Evolutionary conservation across 352 stramenopile genomes (phyloP).

Genomic region (Phytophthora niederhauseri): DNA sequence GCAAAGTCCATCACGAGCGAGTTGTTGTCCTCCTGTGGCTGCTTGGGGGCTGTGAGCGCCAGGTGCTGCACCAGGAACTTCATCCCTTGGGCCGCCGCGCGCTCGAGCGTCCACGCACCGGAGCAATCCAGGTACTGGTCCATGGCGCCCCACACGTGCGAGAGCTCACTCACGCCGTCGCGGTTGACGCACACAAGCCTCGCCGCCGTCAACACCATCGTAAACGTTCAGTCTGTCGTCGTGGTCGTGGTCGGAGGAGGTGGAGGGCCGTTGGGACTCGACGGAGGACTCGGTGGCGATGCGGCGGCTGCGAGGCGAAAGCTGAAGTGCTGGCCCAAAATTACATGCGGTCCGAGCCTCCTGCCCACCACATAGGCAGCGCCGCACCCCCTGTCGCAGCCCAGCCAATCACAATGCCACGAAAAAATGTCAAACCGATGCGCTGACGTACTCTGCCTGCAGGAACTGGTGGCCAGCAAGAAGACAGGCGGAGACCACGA

Average conservation of each 20-base stretch:
- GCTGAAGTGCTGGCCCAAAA: constrained; percentile 17
- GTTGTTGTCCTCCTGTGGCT: constrained; percentile 32
- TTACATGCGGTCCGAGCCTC: background rate
- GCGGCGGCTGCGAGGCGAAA: constrained; percentile 26
- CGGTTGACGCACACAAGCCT: constrained; percentile 50
- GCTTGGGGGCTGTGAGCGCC: constrained; percentile 39
- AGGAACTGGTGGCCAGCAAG: constrained; percentile 9
- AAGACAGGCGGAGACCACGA: constrained; percentile 11
- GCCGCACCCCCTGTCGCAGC: constrained; percentile 28
- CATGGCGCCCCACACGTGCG: constrained; percentile 59
- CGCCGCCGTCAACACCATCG: constrained; percentile 63
- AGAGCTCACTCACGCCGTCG: constrained; percentile 55
- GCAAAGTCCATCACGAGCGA: constrained; percentile 81
- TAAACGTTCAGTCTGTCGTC: constrained; percentile 15
- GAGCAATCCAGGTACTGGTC: constrained; percentile 65
- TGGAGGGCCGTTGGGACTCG: background rate
- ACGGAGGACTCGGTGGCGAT: constrained; percentile 13
- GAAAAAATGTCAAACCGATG: constrained; percentile 2
- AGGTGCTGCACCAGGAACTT: constrained; percentile 78
- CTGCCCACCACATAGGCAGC: constrained; percentile 2
- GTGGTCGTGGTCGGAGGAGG: constrained; percentile 9
- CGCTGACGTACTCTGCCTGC: constrained; percentile 8
- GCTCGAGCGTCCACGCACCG: constrained; percentile 61
- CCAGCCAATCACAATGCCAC: constrained; percentile 21
- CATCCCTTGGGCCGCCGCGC: constrained; percentile 57